phyloP scores from a whole-genome alignment of 495 filamentous ascomycete genomes.

The Podospora pseudopauciseta region DNA sequence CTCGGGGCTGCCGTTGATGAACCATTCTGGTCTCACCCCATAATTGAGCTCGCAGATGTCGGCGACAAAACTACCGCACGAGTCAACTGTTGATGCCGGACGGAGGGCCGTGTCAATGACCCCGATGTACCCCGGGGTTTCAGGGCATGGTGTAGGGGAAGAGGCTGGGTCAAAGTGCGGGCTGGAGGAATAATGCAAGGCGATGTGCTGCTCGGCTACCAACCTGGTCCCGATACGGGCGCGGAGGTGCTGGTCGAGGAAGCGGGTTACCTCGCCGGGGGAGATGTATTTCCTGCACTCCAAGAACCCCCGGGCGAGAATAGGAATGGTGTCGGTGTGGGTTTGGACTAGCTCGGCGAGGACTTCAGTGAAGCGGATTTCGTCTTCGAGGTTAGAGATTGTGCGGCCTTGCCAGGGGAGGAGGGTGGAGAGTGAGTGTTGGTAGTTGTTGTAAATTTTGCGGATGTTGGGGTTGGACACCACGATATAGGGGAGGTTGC shows the following conservation, averaged over 20 bases:
- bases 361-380: constrained; percentile 83
- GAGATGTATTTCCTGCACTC: constrained; percentile 87
- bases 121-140: constrained; percentile 76
- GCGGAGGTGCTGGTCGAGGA: constrained; percentile 90
- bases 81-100: constrained; percentile 72
- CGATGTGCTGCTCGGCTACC: constrained; percentile 95
- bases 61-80: constrained; percentile 82
- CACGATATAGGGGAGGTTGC: constrained; percentile 94
- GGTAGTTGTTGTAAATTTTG: constrained; percentile 90
- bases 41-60: constrained; percentile 97
- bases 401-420: constrained; percentile 73
- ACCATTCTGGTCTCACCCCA: constrained; percentile 76
- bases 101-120: constrained; percentile 91
- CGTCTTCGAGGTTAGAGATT: constrained; percentile 81
- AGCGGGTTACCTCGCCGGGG: constrained; percentile 73
- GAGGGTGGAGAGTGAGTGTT: constrained; percentile 84
- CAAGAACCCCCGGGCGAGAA: constrained; percentile 85
- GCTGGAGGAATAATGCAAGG: constrained; percentile 78
- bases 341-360: constrained; percentile 91
- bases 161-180: constrained; percentile 55
- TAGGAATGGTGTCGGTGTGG: constrained; percentile 89
- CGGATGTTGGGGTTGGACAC: constrained; percentile 92
- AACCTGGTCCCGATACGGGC: constrained; percentile 90
- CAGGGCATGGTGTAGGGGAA: constrained; percentile 44
- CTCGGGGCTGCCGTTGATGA: constrained; percentile 77